A percentile compares a stretch with the other conserved stretches of the same genome.
Evolutionary conservation across 805 yeast species (phyloP).

Genomic region (Ogataea allantospora): DNA sequence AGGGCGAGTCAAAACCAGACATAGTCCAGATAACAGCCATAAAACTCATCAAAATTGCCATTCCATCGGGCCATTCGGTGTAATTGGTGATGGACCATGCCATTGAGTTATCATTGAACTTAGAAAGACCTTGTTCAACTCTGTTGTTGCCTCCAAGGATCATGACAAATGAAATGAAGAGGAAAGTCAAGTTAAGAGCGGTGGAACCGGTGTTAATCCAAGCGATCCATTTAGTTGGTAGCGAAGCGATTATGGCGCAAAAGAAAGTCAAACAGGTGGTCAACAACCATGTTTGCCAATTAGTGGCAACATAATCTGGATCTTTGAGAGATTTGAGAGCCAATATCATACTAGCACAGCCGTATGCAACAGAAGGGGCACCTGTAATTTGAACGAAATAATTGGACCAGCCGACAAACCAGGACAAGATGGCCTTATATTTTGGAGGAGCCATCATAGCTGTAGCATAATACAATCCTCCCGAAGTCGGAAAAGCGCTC

Average conservation of each 20-base stretch:
- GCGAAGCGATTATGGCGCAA: slow-evolving; percentile 47
- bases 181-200: slow-evolving; percentile 43
- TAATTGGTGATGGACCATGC: slow-evolving; percentile 57
- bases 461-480: slow-evolving; percentile 69
- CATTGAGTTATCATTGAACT: slow-evolving; percentile 43
- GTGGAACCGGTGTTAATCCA: slow-evolving; percentile 52
- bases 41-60: slow-evolving; percentile 54
- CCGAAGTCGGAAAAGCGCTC: slow-evolving; percentile 61
- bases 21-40: slow-evolving; percentile 63
- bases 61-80: slow-evolving; percentile 61
- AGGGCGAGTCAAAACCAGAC: slow-evolving; percentile 74
- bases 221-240: slow-evolving; percentile 57
- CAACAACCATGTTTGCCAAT: slow-evolving; percentile 49
- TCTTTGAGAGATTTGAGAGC: slow-evolving; percentile 45
- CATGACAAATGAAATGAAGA: slow-evolving; percentile 50
- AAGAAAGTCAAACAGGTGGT: slow-evolving; percentile 48
- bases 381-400: slow-evolving; percentile 63
- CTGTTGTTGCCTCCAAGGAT: slow-evolving; percentile 49
- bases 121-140: slow-evolving; percentile 36
- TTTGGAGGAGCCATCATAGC: slow-evolving; percentile 56
- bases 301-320: slow-evolving; percentile 40
- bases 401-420: slow-evolving; percentile 63
- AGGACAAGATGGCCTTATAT: slow-evolving; percentile 51
- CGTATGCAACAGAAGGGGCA: slow-evolving; percentile 57
- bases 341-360: slow-evolving; percentile 56